Evolutionary conservation across 768 basidiomycete species (phyloP).

Genomic region (Galerina marginata): DNA sequence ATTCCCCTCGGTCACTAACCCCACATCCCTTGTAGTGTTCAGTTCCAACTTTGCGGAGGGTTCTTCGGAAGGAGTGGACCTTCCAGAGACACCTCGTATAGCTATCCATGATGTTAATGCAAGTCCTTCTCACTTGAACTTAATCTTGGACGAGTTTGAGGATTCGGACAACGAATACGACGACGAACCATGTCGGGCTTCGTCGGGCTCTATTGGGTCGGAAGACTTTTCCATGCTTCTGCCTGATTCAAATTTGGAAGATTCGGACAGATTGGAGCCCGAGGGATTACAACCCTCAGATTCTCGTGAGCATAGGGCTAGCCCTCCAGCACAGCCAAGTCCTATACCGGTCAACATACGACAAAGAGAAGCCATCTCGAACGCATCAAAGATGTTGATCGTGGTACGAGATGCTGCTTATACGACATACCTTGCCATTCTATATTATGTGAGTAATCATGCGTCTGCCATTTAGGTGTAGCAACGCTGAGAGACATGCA

Average conservation of each 20-base stretch:
- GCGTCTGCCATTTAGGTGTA: neutral
- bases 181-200: constrained; percentile 19
- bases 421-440: constrained; percentile 48
- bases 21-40: constrained; percentile 59
- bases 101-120: constrained; percentile 23
- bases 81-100: constrained; percentile 27
- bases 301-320: neutral
- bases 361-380: neutral
- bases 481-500: constrained; percentile 31
- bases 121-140: constrained; percentile 30
- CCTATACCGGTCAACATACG: neutral
- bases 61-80: constrained; percentile 30
- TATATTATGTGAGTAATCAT: constrained; percentile 72
- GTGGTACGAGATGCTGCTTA: constrained; percentile 58
- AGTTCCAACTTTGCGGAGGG: constrained; percentile 72
- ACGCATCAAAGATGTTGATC: constrained; percentile 32
- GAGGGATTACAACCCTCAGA: constrained; percentile 18
- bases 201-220: neutral
- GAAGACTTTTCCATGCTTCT: constrained; percentile 15
- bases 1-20: neutral
- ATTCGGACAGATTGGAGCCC: constrained; percentile 21
- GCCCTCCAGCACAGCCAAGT: constrained; percentile 6
- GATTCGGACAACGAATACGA: constrained; percentile 54
- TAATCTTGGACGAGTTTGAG: constrained; percentile 51
- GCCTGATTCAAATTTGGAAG: constrained; percentile 19